These are phyloP conservation scores for Torulaspora globosa DNA, from an alignment of 1,139 yeast genomes.

Conservation along the genomic window DNA sequence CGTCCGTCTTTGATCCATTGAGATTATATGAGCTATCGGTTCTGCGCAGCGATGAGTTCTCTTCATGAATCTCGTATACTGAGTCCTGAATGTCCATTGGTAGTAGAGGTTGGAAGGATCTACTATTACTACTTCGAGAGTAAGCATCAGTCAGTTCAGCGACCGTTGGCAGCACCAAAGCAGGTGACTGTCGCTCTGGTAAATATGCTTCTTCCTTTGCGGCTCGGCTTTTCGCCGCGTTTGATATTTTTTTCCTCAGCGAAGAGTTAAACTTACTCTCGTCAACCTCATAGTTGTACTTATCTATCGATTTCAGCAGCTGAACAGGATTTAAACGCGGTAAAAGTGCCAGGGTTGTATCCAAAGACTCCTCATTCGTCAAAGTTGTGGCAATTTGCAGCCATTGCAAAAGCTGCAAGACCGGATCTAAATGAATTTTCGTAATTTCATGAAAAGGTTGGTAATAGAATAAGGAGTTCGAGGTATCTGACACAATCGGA, in stretches of 20 bases:
- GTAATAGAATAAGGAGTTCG: constrained; percentile 48
- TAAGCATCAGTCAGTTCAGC: constrained; percentile 56
- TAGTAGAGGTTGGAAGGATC: constrained; percentile 53
- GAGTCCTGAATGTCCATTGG: constrained; percentile 59
- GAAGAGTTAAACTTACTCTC: constrained; percentile 54
- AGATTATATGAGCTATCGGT: constrained; percentile 12
- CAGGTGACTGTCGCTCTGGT: constrained; percentile 27
- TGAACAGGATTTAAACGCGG: constrained; percentile 66
- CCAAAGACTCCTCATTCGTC: constrained; percentile 52
- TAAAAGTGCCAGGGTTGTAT: constrained; percentile 53
- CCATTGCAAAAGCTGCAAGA: constrained; percentile 83
- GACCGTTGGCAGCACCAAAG: constrained; percentile 52
- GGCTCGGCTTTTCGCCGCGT: constrained; percentile 19
- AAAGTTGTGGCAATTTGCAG: constrained; percentile 75
- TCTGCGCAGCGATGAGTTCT: constrained; percentile 31
- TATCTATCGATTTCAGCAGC: constrained; percentile 62
- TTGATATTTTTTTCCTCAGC: constrained; percentile 42
- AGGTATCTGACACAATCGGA: constrained; percentile 29
- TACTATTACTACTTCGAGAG: constrained; percentile 53
- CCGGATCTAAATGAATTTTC: constrained; percentile 62
- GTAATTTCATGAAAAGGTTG: constrained; percentile 58
- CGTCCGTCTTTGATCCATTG: background rate
- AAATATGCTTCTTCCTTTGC: constrained; percentile 20
- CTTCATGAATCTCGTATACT: constrained; percentile 56
- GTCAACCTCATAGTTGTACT: constrained; percentile 79